Base-by-base conservation (phyloP, 176 grass and related monocot species). In the Bothriochloa decipiens region DNA sequence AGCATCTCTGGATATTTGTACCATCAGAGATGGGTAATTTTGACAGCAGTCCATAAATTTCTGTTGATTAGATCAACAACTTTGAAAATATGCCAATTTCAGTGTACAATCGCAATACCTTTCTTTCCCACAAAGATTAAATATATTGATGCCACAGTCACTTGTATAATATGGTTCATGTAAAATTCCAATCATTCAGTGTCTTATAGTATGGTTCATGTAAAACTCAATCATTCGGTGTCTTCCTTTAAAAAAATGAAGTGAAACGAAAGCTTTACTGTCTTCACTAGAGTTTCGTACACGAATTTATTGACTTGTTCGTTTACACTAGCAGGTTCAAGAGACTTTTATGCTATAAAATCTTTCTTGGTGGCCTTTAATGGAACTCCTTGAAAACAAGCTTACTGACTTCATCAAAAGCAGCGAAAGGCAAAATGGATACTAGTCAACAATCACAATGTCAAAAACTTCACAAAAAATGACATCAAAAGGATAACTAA, bases 401-500 rank as follows among this genome's bases (percentile, higher is more conserved):
- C 39, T 41, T 41, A 41, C 72, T 2, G 17, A 75, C 8, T 75
- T 75, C 26, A 53, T 75, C 46, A 17, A 75, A 33, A 14, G 16
- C 46, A 75, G 16, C 22, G 27, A 53, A 33, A 22, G 46, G 72
- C 15, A 53, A 75, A 53, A 45, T 53, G 72, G 72, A 53, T 27
- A 53, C 72, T 26, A 2, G 46, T 75, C 27, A 75, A 20, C 27
- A 75, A 75, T 35, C 27, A 75, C 72, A 75, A 35, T 33, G 32
- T 75, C 18, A 53, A 75, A 0, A 75, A 53, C 15, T 75, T 33
- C 27, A 53, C 46, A 5, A 46, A 75, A 75, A 46, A 75, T 6
- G 72, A 75, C 14, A 75, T 75, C 18, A 75, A 33, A 75, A 32
- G 26, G 45, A 75, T 75, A 27, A 75, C 72, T 10, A 33, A 75